A percentile compares a stretch with the other conserved stretches of the same genome.
Conservation (phyloP, 176 grass and related monocot species). For the Aegilops umbellulata region DNA sequence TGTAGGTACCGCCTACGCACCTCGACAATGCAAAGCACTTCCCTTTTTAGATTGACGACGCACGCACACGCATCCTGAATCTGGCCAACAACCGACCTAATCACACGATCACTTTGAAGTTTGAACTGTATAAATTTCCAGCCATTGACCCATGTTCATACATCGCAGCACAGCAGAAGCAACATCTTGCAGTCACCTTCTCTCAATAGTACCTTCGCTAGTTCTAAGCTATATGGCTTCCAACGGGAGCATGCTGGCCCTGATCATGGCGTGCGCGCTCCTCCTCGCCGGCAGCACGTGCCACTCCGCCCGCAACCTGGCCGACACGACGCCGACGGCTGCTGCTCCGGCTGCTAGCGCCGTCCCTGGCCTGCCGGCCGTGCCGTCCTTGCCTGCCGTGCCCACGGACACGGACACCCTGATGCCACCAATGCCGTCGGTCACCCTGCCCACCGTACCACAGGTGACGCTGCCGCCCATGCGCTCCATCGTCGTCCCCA, state of each 20-base stretch:
- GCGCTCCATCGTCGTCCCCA: not conserved
- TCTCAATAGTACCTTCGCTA: not conserved
- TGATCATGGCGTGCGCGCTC: not conserved
- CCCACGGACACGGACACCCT: not conserved
- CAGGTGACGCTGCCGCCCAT: not conserved
- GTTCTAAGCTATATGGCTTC: not conserved
- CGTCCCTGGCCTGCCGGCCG: not conserved
- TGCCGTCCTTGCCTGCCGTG: not conserved
- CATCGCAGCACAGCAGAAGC: not conserved
- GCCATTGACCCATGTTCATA: not conserved
- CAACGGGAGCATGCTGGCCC: not conserved
- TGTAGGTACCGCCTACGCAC: not conserved
- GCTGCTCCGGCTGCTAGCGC: not conserved
- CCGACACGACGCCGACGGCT: not conserved
- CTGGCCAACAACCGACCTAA: conserved; percentile 13
- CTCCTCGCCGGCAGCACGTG: not conserved
- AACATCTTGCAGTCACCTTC: not conserved
- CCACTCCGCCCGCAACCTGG: not conserved
- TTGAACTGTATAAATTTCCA: not conserved
- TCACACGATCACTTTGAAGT: not conserved
- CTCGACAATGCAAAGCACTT: not conserved
- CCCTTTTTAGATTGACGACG: not conserved
- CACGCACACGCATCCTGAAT: not conserved
- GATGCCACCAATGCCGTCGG: not conserved
- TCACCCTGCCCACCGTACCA: not conserved